phyloP scores from a whole-genome alignment of 768 basidiomycete genomes.

The Leccinum longicurvipes region DNA sequence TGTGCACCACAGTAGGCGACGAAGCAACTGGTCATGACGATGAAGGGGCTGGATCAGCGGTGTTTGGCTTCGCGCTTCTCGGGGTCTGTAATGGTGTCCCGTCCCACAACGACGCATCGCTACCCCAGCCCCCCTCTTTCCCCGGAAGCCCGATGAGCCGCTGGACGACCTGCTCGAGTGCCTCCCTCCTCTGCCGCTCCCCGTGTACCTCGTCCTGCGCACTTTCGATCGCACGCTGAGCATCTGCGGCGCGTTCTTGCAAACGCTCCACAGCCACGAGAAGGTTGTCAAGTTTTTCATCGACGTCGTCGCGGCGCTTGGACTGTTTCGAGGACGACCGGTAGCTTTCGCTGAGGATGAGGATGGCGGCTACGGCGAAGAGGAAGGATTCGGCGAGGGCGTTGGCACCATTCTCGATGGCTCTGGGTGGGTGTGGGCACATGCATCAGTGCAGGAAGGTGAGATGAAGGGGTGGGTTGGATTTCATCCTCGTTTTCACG shows the following conservation, averaged over 20 bases:
- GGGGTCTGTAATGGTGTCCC: slow-evolving; percentile 53
- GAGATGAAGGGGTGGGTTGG: neutral
- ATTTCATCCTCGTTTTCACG: no score
- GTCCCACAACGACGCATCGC: slow-evolving; percentile 47
- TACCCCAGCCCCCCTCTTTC: slow-evolving; percentile 55
- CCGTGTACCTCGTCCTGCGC: slow-evolving; percentile 42
- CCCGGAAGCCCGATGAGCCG: slow-evolving; percentile 53
- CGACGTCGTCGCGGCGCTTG: slow-evolving; percentile 68
- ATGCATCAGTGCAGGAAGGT: neutral
- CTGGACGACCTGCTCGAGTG: slow-evolving; percentile 62
- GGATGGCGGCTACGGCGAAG: slow-evolving; percentile 66
- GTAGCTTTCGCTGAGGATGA: slow-evolving; percentile 78
- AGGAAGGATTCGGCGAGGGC: slow-evolving; percentile 82
- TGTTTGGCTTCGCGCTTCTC: slow-evolving; percentile 18
- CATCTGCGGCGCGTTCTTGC: slow-evolving; percentile 32
- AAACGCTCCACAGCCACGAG: slow-evolving; percentile 45
- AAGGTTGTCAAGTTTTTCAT: slow-evolving; percentile 66
- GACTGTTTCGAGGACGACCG: slow-evolving; percentile 66
- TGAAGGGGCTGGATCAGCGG: neutral
- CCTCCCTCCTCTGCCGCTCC: slow-evolving; percentile 47
- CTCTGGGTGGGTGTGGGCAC: slow-evolving; percentile 39
- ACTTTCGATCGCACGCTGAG: slow-evolving; percentile 41
- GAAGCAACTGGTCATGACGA: slow-evolving; percentile 4
- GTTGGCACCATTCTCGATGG: slow-evolving; percentile 85
- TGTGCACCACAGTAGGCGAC: neutral